Evolutionary conservation across 805 yeast species (phyloP), one percentile per base, ranked within the genome.

Genomic region (Starmerella roubikii): DNA sequence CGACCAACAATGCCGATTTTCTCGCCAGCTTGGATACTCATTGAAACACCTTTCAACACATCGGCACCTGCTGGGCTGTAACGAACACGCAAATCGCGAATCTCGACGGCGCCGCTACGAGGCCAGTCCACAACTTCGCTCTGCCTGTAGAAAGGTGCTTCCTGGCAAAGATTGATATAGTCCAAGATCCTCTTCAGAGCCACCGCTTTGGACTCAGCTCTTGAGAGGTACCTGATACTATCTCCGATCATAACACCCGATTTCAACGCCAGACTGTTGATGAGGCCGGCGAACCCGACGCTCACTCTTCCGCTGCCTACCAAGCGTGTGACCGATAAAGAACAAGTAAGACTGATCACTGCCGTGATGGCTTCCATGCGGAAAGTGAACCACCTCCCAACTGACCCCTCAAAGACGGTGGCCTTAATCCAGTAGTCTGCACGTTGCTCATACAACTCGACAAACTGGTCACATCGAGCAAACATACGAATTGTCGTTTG

Each of bases 1-100:
- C 96, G 75, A 28, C 96, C 96, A 41, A 85, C 94, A 54, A 85
- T 78, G 54, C 95, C 96, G 49, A 85, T 73, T 54, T 85, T 86
- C 50, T 74, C 69, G 44, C 68, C 71, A 18, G 91, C 73, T 37
- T 71, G 72, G 30, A 85, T 85, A 24, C 70, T 68, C 56, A 86
- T 80, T 0, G 82, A 62, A 29, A 84, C 84, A 47, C 75, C 71
- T 53, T 82, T 79, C 50, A 86, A 80, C 28, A 84, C 95, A 48
- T 70, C 69, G 35, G 78, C 88, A 43, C 84, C 66, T 37, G 77
- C 82, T 12, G 74, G 71, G 58, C 93, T 72, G 54, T 86, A 86
- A 45, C 81, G 70, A 3, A 94, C 74, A 17, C 83, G 72, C 56
- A 82, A 85, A 49, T 80, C 56, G 26, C 71, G 67, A 55, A 85